phyloP scores from a whole-genome alignment of 345 rosid genomes.

The Cardamine occulta region DNA sequence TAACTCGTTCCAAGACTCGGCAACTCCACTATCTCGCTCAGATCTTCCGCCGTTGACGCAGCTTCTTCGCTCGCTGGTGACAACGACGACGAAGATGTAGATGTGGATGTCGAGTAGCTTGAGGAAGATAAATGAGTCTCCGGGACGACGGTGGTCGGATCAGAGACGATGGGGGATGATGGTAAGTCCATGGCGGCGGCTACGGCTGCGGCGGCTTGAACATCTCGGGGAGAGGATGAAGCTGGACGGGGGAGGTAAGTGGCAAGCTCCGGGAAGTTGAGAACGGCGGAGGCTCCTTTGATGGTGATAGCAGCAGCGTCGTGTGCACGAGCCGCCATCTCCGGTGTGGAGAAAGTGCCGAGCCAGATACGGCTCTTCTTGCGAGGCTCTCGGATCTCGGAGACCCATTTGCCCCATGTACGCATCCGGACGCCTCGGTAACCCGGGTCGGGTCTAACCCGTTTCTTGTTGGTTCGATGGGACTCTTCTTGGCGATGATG shows the following conservation, averaged over 20 bases:
- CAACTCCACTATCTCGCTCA: constrained; percentile 82
- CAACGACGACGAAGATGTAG: constrained; percentile 32
- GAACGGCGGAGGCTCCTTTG: constrained; percentile 80
- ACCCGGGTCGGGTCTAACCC: constrained; percentile 49
- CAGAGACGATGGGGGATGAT: constrained; percentile 23
- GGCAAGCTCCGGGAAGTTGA: constrained; percentile 86
- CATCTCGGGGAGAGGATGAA: constrained; percentile 77
- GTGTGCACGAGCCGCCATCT: constrained; percentile 99
- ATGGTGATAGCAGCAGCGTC: constrained; percentile 91
- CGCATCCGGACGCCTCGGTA: constrained; percentile 93
- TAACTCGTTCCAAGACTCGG: constrained; percentile 68
- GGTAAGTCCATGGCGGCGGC: constrained; percentile 79
- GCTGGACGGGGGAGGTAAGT: constrained; percentile 75
- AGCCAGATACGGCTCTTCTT: constrained; percentile 97
- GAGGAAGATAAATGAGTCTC: constrained; percentile 17
- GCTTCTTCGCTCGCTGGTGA: constrained; percentile 45
- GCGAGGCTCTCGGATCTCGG: constrained; percentile 96
- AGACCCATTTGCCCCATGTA: constrained; percentile 98
- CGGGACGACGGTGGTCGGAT: constrained; percentile 11
- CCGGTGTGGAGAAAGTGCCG: constrained; percentile 85
- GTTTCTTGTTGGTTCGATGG: constrained; percentile 41
- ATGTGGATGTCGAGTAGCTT: constrained; percentile 28
- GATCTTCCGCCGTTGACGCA: constrained; percentile 62
- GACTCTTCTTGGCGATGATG: constrained; percentile 19
- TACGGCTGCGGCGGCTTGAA: constrained; percentile 84